phyloP scores from a whole-genome alignment of 306 rosid genomes.

The Adenanthera pavonina region DNA sequence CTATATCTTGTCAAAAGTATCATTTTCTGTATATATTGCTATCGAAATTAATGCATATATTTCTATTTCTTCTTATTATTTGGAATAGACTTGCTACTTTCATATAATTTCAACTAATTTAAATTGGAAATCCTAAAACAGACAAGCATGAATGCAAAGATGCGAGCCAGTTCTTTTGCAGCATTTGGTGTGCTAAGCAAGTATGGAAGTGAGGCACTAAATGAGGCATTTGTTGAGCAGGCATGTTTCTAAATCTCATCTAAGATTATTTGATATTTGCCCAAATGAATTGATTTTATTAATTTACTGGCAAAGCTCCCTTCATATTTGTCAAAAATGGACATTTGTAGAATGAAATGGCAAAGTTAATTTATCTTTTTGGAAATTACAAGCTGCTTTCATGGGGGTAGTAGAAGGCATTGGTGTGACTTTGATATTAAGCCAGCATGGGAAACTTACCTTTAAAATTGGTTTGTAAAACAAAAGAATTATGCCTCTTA shows the following conservation, averaged over 20 bases:
- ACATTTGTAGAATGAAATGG: not conserved
- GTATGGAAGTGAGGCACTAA: conserved; percentile 66
- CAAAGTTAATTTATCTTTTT: not conserved
- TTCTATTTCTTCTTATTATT: not conserved
- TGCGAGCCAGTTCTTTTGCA: conserved; percentile 91
- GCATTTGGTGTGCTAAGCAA: conserved; percentile 89
- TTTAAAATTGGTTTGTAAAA: not conserved
- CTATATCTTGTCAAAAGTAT: not conserved
- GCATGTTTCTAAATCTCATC: conserved; percentile 44
- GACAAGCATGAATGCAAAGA: conserved; percentile 75
- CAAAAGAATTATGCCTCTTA: not conserved
- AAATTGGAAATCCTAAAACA: conserved; percentile 40
- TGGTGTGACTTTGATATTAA: not conserved
- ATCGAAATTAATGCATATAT: not conserved
- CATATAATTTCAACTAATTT: conserved; percentile 3
- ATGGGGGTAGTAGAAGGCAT: not conserved
- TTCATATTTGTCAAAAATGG: conserved; percentile 4
- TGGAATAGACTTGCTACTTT: not conserved
- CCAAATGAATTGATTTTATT: not conserved
- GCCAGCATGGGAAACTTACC: not conserved
- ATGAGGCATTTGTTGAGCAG: conserved; percentile 95
- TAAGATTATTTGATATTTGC: not conserved
- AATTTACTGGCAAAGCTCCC: not conserved
- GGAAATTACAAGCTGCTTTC: conserved; percentile 4
- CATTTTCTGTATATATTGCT: not conserved